These are phyloP conservation scores for Dioszegia crocea DNA, from an alignment of 768 basidiomycete genomes.

Conservation along the genomic window DNA sequence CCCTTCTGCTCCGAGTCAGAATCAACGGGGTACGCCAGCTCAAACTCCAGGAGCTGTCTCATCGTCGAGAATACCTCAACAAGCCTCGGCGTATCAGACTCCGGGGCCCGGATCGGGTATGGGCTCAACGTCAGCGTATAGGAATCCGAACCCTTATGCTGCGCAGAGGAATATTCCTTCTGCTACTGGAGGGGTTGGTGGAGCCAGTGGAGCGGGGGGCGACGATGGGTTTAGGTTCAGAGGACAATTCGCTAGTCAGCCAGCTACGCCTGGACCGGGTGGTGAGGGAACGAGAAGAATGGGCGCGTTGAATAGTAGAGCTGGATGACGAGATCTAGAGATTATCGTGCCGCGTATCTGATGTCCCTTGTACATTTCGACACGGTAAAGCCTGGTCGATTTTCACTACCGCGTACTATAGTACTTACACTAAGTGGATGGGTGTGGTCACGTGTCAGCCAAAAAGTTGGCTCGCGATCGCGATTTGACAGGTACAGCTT, in stretches of 20 bases:
- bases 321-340: slow-evolving; percentile 3
- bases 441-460: too few species aligned
- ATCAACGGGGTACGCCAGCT: neutral
- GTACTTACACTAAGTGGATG: too few species aligned
- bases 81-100: slow-evolving; percentile 1
- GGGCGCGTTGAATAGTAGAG: slow-evolving; percentile 20
- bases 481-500: too few species aligned
- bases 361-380: too few species aligned
- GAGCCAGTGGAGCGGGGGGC: neutral
- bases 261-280: slow-evolving; percentile 25
- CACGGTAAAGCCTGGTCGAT: too few species aligned
- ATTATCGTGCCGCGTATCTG: too few species aligned
- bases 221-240: slow-evolving; percentile 32
- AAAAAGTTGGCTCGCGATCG: too few species aligned
- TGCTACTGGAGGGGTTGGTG: too few species aligned
- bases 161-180: slow-evolving; percentile 3
- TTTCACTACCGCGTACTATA: too few species aligned
- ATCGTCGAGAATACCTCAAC: slow-evolving; percentile 1
- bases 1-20: slow-evolving; percentile 8
- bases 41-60: neutral
- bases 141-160: slow-evolving; percentile 7
- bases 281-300: neutral
- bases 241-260: slow-evolving; percentile 41
- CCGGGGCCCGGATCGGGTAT: neutral
- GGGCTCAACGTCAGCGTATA: slow-evolving; percentile 5